Evolutionary conservation across 371 early-diverging fungal genomes (phyloP), one percentile per base, ranked within the genome.

Genomic region (Saksenaea vasiformis): DNA sequence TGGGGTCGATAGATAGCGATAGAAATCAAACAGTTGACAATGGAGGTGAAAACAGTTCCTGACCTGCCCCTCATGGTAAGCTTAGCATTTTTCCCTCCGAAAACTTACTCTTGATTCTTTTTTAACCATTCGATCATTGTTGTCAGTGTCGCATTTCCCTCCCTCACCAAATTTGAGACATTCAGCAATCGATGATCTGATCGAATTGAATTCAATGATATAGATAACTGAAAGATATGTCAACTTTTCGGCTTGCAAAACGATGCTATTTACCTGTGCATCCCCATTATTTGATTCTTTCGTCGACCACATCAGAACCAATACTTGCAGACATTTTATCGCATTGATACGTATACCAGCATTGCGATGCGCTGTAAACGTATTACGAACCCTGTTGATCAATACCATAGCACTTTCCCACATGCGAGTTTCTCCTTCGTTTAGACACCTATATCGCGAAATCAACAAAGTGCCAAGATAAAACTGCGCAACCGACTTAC

Each of bases 261-360:
- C 24, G 54, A 55, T 24, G 19, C 44, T 60, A 63, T 60, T 44
- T 59, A 61, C 59, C 58, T 35, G 44, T 17, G 56, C 19, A 26
- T 38, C 28, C 10, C 39, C 56, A 9, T 54, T 38, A 55, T 67
- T 61, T 10, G n/a, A 36, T 27, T 72, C 69, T 36, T 62, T 68
- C 47, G 63, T 76, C 28, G 85, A 74, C 28, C 76, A 63, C n/a
- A 82, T 38, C 0, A 76, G 47, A 10, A 79, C 63, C 34, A 82
- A 51, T 1, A 72, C 68, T 60, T 79, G 83, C n/a, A 85, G 27
- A 58, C 77, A 80, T 56, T 85, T 82, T 39, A 80, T 58, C 10
- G 78, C 74, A 51, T 68, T 57, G 15, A 79, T 72, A 24, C 70
- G 61, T 9, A 85, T 66, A 54, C 85, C 82, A 41, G 78, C 60